phyloP scores from a whole-genome alignment of 495 filamentous ascomycete genomes.

The Glonium stellatum region DNA sequence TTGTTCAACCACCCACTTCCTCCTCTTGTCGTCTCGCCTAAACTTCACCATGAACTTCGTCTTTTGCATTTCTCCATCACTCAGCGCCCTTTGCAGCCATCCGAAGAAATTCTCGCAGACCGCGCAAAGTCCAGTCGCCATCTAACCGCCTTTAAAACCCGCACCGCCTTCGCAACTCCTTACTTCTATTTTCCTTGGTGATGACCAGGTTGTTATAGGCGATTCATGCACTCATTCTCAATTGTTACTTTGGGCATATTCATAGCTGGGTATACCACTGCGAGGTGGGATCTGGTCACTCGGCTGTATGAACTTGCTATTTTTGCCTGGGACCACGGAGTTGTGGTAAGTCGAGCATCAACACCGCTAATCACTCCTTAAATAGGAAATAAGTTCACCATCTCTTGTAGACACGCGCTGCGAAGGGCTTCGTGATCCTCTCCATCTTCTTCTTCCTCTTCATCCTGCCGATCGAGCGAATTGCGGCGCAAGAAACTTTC shows the following conservation, averaged over 20 bases:
- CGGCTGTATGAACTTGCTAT: conserved; percentile 90
- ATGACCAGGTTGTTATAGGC: conserved; percentile 23
- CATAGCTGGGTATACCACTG: conserved; percentile 97
- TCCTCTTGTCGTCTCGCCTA: neutral
- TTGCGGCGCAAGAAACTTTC: conserved; percentile 61
- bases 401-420: conserved; percentile 51
- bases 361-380: neutral
- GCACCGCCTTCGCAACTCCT: neutral
- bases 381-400: neutral
- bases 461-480: conserved; percentile 62
- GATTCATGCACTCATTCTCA: conserved; percentile 95
- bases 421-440: conserved; percentile 67
- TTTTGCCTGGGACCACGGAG: conserved; percentile 97
- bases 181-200: conserved; percentile 1
- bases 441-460: conserved; percentile 72
- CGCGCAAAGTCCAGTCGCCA: neutral
- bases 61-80: neutral
- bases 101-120: neutral
- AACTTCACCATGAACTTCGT: neutral
- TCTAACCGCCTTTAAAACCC: neutral
- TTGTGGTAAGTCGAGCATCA: conserved; percentile 58
- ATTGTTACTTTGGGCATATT: conserved; percentile 92
- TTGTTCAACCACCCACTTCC: neutral
- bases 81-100: neutral
- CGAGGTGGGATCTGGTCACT: conserved; percentile 95